Evolutionary conservation across 495 filamentous ascomycete species (phyloP).

Genomic region (Geoglossum glabrum): DNA sequence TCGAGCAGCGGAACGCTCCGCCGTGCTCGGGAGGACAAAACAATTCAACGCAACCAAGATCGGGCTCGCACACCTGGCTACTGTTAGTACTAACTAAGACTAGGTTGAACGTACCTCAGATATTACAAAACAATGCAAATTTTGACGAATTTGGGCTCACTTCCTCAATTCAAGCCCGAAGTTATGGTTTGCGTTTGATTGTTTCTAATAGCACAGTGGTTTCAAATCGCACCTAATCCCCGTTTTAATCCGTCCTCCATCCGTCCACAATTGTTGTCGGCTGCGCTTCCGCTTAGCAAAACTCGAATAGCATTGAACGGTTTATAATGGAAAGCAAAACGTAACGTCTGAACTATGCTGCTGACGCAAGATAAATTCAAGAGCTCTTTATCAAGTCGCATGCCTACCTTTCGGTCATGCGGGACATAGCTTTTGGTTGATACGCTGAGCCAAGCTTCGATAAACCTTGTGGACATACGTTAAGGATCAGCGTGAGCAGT

Average conservation of each 20-base stretch:
- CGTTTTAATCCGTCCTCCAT: background rate
- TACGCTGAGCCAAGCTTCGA: background rate
- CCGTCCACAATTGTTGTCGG: background rate
- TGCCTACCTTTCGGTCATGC: background rate
- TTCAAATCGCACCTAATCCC: background rate
- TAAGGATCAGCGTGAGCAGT: background rate
- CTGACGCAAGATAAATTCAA: background rate
- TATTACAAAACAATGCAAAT: background rate
- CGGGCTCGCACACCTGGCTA: background rate
- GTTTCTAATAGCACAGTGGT: background rate
- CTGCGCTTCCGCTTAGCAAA: background rate
- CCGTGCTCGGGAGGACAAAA: no score
- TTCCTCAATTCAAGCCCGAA: background rate
- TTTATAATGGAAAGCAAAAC: background rate
- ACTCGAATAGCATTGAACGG: background rate
- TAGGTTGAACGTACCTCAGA: background rate
- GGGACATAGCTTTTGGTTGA: background rate
- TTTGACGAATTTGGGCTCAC: background rate
- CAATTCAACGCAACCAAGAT: no score
- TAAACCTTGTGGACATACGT: background rate
- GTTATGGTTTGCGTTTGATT: background rate
- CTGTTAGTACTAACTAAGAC: background rate
- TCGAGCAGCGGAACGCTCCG: background rate
- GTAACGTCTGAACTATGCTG: background rate
- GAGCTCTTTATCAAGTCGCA: background rate